These are phyloP conservation scores for Phragmites australis DNA, from an alignment of 176 grass and related monocot genomes.

Conservation along the genomic window DNA sequence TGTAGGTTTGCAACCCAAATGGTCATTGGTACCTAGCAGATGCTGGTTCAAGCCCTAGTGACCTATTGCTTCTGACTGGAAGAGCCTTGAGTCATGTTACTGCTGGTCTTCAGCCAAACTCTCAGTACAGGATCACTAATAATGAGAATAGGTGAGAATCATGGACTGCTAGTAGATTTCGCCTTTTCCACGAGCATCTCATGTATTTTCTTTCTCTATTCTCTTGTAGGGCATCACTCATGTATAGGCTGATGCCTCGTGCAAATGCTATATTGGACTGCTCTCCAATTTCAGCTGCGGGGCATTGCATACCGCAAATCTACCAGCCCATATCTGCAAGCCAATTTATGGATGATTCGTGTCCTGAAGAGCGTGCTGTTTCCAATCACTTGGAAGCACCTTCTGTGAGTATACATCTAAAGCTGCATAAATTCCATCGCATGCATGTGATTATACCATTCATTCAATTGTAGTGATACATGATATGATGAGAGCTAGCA, in stretches of 20 bases:
- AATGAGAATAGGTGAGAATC: constrained; percentile 40
- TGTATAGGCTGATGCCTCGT: constrained; percentile 76
- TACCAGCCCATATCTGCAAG: constrained; percentile 70
- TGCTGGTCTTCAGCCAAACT: constrained; percentile 63
- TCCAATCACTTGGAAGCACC: constrained; percentile 55
- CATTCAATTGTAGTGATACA: background rate
- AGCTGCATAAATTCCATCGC: constrained; percentile 14
- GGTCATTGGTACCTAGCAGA: constrained; percentile 80
- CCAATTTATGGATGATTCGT: constrained; percentile 68
- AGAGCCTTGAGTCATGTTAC: constrained; percentile 70
- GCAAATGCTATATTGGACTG: constrained; percentile 70
- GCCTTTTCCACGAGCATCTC: background rate
- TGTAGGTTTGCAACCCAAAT: constrained; percentile 76
- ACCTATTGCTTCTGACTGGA: constrained; percentile 73
- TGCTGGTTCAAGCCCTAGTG: constrained; percentile 35
- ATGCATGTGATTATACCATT: background rate
- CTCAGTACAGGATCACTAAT: constrained; percentile 46
- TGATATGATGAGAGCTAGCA: constrained; percentile 11
- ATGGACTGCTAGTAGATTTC: constrained; percentile 12
- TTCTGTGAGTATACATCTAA: constrained; percentile 52
- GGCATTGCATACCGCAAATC: constrained; percentile 59
- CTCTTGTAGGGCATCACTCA: constrained; percentile 68
- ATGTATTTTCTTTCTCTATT: constrained; percentile 11
- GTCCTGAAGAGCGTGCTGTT: constrained; percentile 51
- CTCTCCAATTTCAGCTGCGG: constrained; percentile 67